Evolutionary conservation across 352 stramenopile species (phyloP).

Genomic region (Pythium inflatum): DNA sequence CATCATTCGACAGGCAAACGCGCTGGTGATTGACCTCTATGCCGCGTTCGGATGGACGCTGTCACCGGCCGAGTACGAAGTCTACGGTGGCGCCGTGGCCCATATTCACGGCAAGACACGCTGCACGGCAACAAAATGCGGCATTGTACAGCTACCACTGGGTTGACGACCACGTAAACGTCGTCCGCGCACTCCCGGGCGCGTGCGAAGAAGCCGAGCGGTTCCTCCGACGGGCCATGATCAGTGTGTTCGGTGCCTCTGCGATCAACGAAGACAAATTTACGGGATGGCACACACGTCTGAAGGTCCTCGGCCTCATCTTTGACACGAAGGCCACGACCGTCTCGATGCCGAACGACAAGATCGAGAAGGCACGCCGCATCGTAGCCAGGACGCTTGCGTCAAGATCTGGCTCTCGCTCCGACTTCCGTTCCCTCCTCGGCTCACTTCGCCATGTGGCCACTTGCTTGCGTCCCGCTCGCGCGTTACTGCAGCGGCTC

Average conservation of each 20-base stretch:
- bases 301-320: slow-evolving; percentile 23
- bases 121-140: too few relatives aligned
- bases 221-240: slow-evolving; percentile 24
- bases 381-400: neutral
- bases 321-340: slow-evolving; percentile 18
- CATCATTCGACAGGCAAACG: too few relatives aligned
- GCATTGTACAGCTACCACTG: slow-evolving; percentile 29
- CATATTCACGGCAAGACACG: slow-evolving; percentile 10
- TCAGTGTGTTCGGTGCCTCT: neutral
- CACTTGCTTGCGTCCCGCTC: slow-evolving; percentile 1
- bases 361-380: slow-evolving; percentile 19
- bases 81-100: slow-evolving; percentile 27
- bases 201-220: neutral
- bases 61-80: slow-evolving; percentile 14
- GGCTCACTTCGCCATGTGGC: neutral
- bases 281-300: slow-evolving; percentile 7
- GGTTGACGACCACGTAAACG: slow-evolving; percentile 36
- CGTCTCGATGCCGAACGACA: slow-evolving; percentile 23
- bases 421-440: slow-evolving; percentile 20
- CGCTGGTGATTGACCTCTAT: slow-evolving; percentile 27
- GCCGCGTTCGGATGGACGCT: slow-evolving; percentile 25
- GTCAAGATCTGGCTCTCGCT: neutral
- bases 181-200: neutral
- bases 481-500: neutral
- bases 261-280: slow-evolving; percentile 37